Conservation (phyloP, 2,329 filamentous ascomycete genomes). For the Apiospora pterosperma region DNA sequence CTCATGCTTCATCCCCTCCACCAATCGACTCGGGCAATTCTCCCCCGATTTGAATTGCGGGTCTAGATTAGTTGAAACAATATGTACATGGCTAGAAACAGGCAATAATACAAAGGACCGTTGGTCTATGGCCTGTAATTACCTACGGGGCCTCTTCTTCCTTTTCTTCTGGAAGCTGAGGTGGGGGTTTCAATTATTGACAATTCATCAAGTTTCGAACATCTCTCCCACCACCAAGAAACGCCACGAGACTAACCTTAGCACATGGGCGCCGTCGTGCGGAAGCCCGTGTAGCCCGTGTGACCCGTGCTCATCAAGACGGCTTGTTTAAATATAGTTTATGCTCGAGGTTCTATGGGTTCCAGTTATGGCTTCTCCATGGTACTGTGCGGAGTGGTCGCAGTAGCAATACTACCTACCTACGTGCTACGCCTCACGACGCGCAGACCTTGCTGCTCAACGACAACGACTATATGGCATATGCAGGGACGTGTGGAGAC, state of each 20-base stretch:
- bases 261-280: neutral
- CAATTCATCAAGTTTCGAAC: neutral
- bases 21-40: neutral
- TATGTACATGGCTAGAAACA: neutral
- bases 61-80: neutral
- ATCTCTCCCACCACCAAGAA: neutral
- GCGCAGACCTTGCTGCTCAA: neutral
- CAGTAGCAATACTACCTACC: neutral
- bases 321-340: neutral
- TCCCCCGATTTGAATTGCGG: neutral
- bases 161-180: neutral
- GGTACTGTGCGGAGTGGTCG: too few species aligned
- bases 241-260: neutral
- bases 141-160: neutral
- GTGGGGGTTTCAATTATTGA: neutral
- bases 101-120: neutral
- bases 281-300: neutral
- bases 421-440: neutral
- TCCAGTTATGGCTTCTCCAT: too few species aligned
- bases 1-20: too few species aligned
- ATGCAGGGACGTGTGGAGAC: neutral
- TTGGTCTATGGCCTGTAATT: neutral
- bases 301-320: too few species aligned
- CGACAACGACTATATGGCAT: neutral
- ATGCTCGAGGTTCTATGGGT: neutral